Evolutionary conservation across 768 basidiomycete species (phyloP), one percentile per base, ranked within the genome.

Genomic region (Termitomyces bulborhizus): DNA sequence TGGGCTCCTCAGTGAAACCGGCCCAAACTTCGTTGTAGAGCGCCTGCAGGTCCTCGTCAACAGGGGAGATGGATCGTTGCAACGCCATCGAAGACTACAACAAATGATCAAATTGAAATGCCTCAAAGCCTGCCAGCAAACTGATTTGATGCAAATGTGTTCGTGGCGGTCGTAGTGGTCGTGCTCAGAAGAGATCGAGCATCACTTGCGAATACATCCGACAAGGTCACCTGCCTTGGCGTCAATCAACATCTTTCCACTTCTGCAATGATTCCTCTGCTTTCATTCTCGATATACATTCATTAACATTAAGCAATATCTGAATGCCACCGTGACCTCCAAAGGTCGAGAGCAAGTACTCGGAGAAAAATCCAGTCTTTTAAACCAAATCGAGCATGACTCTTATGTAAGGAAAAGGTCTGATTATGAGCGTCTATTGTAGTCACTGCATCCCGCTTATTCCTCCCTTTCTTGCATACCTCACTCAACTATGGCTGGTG

Each of bases 21-120:
- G 80, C 81, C 74, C 85, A 84, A 21, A 90, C 87, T 66, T 88
- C 84, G 59, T 88, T 80, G 68, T 89, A 90, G 43, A 90, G 78
- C 54, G 78, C 76, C 61, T 88, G 84, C 4, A 90, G 76, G 64
- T 89, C 87, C 62, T 83, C 82, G 58, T 89, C 88, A 39, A 80
- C 79, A 3, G 84, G 81, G 47, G 75, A 71, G 43, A 58, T 58
- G 39, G 71, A 67, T 43, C 63, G 64, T 43, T 54, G 73, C 75
- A 67, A 78, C 74, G 45, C 75, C 76, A 57, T 78, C 74, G 55
- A 80, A 72, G 65, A 81, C 54, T 21, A 31, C 31, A 53, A 36
- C 27, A 34, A 50, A 54, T 39, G 40, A 15, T 49, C 29, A 24
- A n/a, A 27, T 40, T 27, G 34, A 32, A 13, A 36, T 21, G 21